Conservation (phyloP, 1,139 yeast genomes). For the Spencermartinsiella ligniputridi region DNA sequence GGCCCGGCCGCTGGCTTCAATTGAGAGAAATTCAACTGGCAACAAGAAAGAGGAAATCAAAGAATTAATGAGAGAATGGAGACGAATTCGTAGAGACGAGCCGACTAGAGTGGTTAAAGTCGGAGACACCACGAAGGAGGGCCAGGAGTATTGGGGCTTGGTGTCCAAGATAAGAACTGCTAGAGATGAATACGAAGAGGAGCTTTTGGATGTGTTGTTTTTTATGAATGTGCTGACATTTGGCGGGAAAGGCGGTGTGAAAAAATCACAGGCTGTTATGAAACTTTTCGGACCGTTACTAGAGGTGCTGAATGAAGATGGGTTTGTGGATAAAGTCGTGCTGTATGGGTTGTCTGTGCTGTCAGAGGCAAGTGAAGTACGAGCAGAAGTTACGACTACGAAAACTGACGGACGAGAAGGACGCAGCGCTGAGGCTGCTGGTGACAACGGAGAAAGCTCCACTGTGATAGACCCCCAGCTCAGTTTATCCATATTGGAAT, state of each 20-base stretch:
- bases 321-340: constrained; percentile 19
- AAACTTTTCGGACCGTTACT: constrained; percentile 24
- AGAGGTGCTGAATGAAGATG: constrained; percentile 17
- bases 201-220: constrained; percentile 25
- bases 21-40: constrained; percentile 30
- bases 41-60: constrained; percentile 27
- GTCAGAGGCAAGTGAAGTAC: constrained; percentile 10
- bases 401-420: not conserved
- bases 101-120: constrained; percentile 33
- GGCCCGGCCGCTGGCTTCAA: constrained; percentile 32
- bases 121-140: constrained; percentile 20
- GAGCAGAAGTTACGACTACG: not conserved
- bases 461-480: not conserved
- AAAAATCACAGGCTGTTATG: constrained; percentile 9
- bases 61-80: constrained; percentile 32
- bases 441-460: not conserved
- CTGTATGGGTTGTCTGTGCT: constrained; percentile 16
- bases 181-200: constrained; percentile 17
- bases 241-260: constrained; percentile 12
- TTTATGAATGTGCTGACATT: constrained; percentile 31
- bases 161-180: constrained; percentile 14
- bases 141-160: constrained; percentile 19
- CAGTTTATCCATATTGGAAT: constrained; percentile 6
- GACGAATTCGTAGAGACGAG: constrained; percentile 46
- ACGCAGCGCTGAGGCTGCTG: not conserved